phyloP scores from a whole-genome alignment of 768 basidiomycete species.

The Clitopilus hobsonii region DNA sequence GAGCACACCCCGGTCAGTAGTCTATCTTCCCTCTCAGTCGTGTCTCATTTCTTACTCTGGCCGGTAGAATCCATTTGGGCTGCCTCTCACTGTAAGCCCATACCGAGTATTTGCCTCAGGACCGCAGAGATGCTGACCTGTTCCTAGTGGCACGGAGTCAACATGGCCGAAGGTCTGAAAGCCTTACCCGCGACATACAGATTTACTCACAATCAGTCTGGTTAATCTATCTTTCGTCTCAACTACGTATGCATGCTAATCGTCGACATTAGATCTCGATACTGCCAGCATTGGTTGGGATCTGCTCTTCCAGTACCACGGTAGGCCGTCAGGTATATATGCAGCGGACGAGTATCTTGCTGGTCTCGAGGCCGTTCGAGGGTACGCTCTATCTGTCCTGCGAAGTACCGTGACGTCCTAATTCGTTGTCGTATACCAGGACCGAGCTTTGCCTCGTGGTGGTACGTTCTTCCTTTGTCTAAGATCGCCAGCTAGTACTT shows the following conservation, averaged over 20 bases:
- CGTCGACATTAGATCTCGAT: constrained; percentile 34
- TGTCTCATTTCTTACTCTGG: not conserved
- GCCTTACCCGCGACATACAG: constrained; percentile 49
- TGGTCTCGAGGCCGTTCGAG: constrained; percentile 48
- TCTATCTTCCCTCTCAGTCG: not conserved
- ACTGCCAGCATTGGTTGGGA: constrained; percentile 50
- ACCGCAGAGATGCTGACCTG: not conserved
- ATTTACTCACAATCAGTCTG: constrained; percentile 54
- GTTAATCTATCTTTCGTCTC: constrained; percentile 17
- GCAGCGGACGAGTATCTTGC: constrained; percentile 56
- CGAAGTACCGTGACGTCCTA: not conserved
- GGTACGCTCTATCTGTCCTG: constrained; percentile 24
- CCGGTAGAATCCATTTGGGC: constrained; percentile 40
- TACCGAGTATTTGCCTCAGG: not conserved
- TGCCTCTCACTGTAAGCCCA: constrained; percentile 31
- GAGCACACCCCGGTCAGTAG: constrained; percentile 22
- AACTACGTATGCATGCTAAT: not conserved
- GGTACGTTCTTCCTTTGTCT: constrained; percentile 21
- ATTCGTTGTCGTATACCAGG: constrained; percentile 19
- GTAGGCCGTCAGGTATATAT: constrained; percentile 50
- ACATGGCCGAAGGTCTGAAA: constrained; percentile 55
- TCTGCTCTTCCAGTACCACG: constrained; percentile 53
- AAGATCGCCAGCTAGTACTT: not conserved
- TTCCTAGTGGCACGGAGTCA: constrained; percentile 51
- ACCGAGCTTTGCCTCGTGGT: constrained; percentile 54